These are phyloP conservation scores for Amaranthus tricolor DNA, from an alignment of 179 eudicot species.

Conservation along the genomic window DNA sequence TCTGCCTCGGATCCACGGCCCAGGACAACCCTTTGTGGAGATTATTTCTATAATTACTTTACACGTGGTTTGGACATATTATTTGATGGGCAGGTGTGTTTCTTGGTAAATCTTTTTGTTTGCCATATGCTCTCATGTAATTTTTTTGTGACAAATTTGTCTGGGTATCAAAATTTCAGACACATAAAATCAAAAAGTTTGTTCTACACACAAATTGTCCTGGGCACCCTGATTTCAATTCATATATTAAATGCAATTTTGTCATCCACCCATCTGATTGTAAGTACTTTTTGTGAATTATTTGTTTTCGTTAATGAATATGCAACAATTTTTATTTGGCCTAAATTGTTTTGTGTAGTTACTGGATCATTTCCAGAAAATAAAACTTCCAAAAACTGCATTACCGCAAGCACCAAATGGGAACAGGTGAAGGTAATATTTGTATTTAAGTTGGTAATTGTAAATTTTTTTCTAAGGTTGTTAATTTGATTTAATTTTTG, in stretches of 20 bases:
- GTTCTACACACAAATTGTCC: constrained; percentile 93
- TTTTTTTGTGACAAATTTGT: constrained; percentile 10
- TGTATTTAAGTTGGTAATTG: background rate
- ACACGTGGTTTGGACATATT: constrained; percentile 91
- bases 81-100: constrained; percentile 88
- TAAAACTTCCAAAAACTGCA: constrained; percentile 51
- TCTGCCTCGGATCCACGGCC: constrained; percentile 92
- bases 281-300: constrained; percentile 36
- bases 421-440: constrained; percentile 84
- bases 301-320: background rate
- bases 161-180: constrained; percentile 46
- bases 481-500: background rate
- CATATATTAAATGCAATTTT: constrained; percentile 95
- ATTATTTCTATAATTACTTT: constrained; percentile 91
- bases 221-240: constrained; percentile 95
- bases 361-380: constrained; percentile 59
- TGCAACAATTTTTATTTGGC: constrained; percentile 12
- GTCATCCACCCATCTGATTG: constrained; percentile 63
- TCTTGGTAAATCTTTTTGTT: constrained; percentile 5
- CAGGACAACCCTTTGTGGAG: constrained; percentile 87
- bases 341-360: constrained; percentile 37
- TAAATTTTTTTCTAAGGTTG: background rate
- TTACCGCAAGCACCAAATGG: constrained; percentile 93
- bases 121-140: background rate
- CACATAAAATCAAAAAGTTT: constrained; percentile 92